A percentile compares a stretch with the other conserved stretches of the same genome.
Conservation (phyloP, 352 stramenopile species). For the Globisporangium megalacanthum region DNA sequence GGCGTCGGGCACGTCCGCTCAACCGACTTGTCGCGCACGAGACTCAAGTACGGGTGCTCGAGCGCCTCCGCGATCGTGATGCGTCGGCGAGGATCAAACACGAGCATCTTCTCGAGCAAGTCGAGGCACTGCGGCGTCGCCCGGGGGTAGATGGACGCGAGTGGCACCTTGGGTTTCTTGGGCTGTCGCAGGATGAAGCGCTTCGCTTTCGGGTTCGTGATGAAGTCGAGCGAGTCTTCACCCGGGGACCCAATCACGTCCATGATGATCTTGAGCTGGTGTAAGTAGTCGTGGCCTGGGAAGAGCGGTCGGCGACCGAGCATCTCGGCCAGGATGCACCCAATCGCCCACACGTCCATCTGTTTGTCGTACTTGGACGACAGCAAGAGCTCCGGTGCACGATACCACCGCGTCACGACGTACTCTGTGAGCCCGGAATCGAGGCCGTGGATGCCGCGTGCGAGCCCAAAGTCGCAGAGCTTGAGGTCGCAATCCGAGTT, state of each 20-base stretch:
- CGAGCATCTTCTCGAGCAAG: constrained; percentile 91
- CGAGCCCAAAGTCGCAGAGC: constrained; percentile 75
- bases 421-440: constrained; percentile 87
- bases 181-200: constrained; percentile 84
- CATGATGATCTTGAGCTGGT: constrained; percentile 90
- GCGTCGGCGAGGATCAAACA: constrained; percentile 88
- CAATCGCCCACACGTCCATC: constrained; percentile 86
- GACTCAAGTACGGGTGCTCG: constrained; percentile 71
- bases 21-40: constrained; percentile 64
- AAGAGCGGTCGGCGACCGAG: constrained; percentile 79
- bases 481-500: constrained; percentile 82
- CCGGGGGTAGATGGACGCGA: constrained; percentile 83
- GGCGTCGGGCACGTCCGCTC: constrained; percentile 74
- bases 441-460: constrained; percentile 63
- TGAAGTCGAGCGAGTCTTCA: constrained; percentile 81
- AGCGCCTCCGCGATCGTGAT: constrained; percentile 79
- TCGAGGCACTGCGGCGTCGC: constrained; percentile 81
- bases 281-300: constrained; percentile 81
- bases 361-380: constrained; percentile 89
- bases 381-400: constrained; percentile 88
- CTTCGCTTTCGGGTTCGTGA: constrained; percentile 87
- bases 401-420: constrained; percentile 91
- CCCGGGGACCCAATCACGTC: constrained; percentile 78
- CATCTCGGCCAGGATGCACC: constrained; percentile 86
- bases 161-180: constrained; percentile 79